These are phyloP conservation scores for Penicillium roqueforti DNA, from an alignment of 495 filamentous ascomycete genomes.

Conservation along the genomic window DNA sequence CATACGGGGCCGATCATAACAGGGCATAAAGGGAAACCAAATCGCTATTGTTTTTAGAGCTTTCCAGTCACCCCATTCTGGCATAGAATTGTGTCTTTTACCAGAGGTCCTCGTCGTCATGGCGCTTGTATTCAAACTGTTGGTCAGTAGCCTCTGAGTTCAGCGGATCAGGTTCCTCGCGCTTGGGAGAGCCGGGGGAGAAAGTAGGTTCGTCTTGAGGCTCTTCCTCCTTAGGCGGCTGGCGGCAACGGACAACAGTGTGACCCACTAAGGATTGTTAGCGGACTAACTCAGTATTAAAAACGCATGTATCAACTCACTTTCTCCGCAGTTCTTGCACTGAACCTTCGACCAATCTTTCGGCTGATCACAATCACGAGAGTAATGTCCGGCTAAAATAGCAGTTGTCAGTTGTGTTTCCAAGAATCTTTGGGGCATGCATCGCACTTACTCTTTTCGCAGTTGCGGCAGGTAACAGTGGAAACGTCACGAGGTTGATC, in stretches of 20 bases:
- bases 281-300: neutral
- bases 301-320: constrained; percentile 32
- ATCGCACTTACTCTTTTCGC: constrained; percentile 48
- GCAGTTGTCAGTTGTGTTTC: neutral
- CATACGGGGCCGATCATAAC: neutral
- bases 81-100: neutral
- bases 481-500: constrained; percentile 48
- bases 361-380: constrained; percentile 71
- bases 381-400: constrained; percentile 58
- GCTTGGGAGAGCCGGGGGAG: neutral
- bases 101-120: neutral
- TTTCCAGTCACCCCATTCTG: neutral
- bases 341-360: constrained; percentile 70
- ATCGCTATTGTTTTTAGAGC: neutral
- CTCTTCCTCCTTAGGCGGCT: constrained; percentile 21
- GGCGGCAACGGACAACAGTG: constrained; percentile 56
- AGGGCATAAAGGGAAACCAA: neutral
- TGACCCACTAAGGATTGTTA: constrained; percentile 57
- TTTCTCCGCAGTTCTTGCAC: constrained; percentile 72
- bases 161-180: neutral
- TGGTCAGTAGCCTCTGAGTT: neutral
- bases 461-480: constrained; percentile 63
- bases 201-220: constrained; percentile 10
- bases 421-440: neutral
- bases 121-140: neutral